Evolutionary conservation across 495 filamentous ascomycete species (phyloP), one percentile per base, ranked within the genome.

Genomic region (Penicillium canariense): DNA sequence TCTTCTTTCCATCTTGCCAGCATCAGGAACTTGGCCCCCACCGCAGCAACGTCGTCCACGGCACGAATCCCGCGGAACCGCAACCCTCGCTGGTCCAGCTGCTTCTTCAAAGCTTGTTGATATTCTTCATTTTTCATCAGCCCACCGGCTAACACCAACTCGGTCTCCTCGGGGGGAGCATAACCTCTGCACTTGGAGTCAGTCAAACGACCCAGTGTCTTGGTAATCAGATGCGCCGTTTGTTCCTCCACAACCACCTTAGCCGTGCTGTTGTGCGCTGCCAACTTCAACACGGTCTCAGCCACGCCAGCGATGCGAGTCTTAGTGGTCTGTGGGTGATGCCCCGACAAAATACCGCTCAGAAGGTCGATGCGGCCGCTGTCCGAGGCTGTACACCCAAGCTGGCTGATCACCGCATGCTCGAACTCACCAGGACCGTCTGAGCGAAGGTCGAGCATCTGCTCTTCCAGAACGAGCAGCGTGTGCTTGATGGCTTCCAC

Each of bases 401-500:
- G 50, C 17, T 54, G 43, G 18, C 47, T 32, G n/a, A 67, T 42
- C 14, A 63, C 39, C 12, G 52, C 59, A 22, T 48, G 34, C 17
- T 63, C 59, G 23, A 65, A 47, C 4, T 48, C 51, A n/a, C 48
- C 52, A 11, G 50, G 6, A 2, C 25, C 44, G 3, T 48, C n/a
- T 25, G 28, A 27, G 12, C 35, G 28, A 23, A 63, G 47, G 1
- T 55, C 54, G 4, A 68, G 48, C 2, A 23, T 34, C 1, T 56
- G 39, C 20, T 69, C 31, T 46, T 67, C 67, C 14, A 65, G 28
- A 8, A 48, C 46, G 9, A n/a, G 45, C 3, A 75, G 50, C 1
- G 69, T 62, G n/a, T 65, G 53, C 32, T 64, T 63, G 27, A 69
- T 59, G 0, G 67, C 67, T 30, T 61, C 55, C 15, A 66, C 43